Base-by-base conservation (phyloP, 306 rosid species). In the Geum urbanum region DNA sequence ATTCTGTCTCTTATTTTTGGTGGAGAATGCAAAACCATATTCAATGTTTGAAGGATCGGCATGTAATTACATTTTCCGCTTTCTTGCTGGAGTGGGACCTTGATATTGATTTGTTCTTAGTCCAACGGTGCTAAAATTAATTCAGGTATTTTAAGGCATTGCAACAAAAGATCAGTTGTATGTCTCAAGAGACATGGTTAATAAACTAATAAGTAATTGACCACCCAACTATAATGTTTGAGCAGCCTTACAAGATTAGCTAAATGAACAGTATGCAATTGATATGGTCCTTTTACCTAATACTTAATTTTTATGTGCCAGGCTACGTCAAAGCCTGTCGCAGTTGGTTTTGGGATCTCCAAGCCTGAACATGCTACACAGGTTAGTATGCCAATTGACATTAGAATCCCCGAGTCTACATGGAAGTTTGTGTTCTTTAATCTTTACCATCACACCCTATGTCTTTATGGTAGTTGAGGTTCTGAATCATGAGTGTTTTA, bases 291-390 rank as follows among this genome's bases (percentile, higher is more conserved):
- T 51, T 78, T 9, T 6, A 51, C 22, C 54, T 9, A 56, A 69
- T 15, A 20, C 61, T 63, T 7, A 15, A 62, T 15, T 39, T 65
- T 60, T 48, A 37, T 70, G 41, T 71, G 66, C 39, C 82, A 94
- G 99, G 83, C 76, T 74, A 88, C 99, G 46, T 57, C 71, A n/a
- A 91, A 88, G 81, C 92, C 99, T 0, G 92, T 94, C 13, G 97
- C 99, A 16, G 99, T 94, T 67, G 99, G 99, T 50, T 94, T 94
- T 60, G 99, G 99, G 74, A 88, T 94, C 77, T 91, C 99, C 0
- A 88, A 77, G 56, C 95, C 95, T 2, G 92, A 94, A 88, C 97
- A 91, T 37, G 96, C 80, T 40, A 86, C 87, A 70, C 91, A 86
- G 95, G 99, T 91, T 71, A 77, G 67, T 70, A 9, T 67, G 47